These are phyloP conservation scores for Reutealis trisperma DNA, from an alignment of 345 rosid genomes.

Conservation along the genomic window DNA sequence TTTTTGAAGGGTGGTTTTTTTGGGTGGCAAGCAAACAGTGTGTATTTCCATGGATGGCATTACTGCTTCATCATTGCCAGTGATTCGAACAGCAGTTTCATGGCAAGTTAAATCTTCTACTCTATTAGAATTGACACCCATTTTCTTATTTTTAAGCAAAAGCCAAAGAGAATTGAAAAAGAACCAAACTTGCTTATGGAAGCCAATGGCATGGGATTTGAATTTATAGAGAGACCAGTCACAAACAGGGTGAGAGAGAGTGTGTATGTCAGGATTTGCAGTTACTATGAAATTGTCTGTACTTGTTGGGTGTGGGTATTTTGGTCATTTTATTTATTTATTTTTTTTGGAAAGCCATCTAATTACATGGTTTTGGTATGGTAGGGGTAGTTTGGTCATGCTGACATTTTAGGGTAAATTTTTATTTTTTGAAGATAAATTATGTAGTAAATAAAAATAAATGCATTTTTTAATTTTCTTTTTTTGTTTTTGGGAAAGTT, in stretches of 20 bases:
- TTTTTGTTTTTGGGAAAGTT: no score
- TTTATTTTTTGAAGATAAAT: background rate
- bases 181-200: constrained; percentile 23
- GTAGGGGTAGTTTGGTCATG: constrained; percentile 15
- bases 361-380: background rate
- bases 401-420: background rate
- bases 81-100: constrained; percentile 22
- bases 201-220: background rate
- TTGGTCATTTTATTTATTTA: background rate
- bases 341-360: background rate
- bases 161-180: background rate
- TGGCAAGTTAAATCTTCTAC: constrained; percentile 48
- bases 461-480: no score
- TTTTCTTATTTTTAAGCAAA: constrained; percentile 4
- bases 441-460: no score
- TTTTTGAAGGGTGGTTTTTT: constrained; percentile 59
- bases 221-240: constrained; percentile 34
- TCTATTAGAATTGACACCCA: constrained; percentile 51
- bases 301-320: background rate
- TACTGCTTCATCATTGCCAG: constrained; percentile 5
- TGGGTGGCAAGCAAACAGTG: constrained; percentile 73
- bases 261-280: constrained; percentile 12
- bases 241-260: background rate
- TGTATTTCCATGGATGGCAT: constrained; percentile 52
- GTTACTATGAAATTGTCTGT: constrained; percentile 13